phyloP scores from a whole-genome alignment of 805 yeast genomes.

The Nakazawaea laoshanensis region DNA sequence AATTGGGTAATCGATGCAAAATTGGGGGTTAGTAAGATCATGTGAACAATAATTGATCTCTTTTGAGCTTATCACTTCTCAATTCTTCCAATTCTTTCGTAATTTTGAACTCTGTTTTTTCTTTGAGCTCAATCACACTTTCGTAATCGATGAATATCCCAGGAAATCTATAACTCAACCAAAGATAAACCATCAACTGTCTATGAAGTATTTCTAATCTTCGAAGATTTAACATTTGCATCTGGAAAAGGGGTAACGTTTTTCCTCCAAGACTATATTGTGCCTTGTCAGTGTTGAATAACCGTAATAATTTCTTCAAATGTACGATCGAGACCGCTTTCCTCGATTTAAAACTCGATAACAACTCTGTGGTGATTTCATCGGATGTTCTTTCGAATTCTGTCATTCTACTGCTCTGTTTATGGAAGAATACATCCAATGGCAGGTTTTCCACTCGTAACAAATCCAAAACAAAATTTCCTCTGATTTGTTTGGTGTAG shows the following conservation, averaged over 20 bases:
- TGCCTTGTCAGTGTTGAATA: slow-evolving; percentile 5
- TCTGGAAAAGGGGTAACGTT: too few species aligned
- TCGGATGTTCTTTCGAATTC: slow-evolving; percentile 12
- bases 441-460: slow-evolving; percentile 28
- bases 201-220: slow-evolving; percentile 61
- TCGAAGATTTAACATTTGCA: slow-evolving; percentile 14
- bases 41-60: slow-evolving; percentile 8
- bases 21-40: background rate
- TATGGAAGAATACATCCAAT: slow-evolving; percentile 14
- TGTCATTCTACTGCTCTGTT: slow-evolving; percentile 13
- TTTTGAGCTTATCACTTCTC: slow-evolving; percentile 12
- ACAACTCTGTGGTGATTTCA: slow-evolving; percentile 1
- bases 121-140: slow-evolving; percentile 62
- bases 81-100: slow-evolving; percentile 34
- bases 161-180: slow-evolving; percentile 88
- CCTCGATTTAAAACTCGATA: slow-evolving; percentile 3
- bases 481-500: slow-evolving; percentile 13
- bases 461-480: slow-evolving; percentile 23
- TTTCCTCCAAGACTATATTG: slow-evolving; percentile 1
- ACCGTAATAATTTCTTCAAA: slow-evolving; percentile 14
- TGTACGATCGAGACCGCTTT: slow-evolving; percentile 4
- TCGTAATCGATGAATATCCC: slow-evolving; percentile 68
- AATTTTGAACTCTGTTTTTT: slow-evolving; percentile 57
- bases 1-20: too few species aligned
- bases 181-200: slow-evolving; percentile 58